Conservation (phyloP, 352 stramenopile genomes). For the Pythium periplocum region DNA sequence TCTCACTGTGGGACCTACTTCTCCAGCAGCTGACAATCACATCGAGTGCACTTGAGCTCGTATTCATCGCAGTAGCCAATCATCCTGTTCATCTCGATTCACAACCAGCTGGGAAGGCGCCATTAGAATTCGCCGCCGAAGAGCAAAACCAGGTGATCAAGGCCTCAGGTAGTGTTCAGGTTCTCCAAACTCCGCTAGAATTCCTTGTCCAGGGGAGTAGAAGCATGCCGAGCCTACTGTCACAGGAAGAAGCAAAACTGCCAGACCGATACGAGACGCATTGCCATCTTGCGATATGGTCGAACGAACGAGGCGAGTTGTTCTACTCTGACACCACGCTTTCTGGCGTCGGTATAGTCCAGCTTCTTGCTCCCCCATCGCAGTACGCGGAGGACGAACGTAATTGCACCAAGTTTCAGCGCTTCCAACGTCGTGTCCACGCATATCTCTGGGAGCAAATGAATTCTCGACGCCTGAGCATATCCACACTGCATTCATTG, state of each 20-base stretch:
- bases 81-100: too few relatives aligned
- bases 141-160: background rate
- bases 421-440: slow-evolving; percentile 2
- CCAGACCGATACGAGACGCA: background rate
- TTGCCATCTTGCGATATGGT: slow-evolving; percentile 2
- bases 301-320: slow-evolving; percentile 3
- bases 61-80: too few relatives aligned
- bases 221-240: background rate
- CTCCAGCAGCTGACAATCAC: too few relatives aligned
- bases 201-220: slow-evolving; percentile 8
- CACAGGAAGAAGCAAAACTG: background rate
- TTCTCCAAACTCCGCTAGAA: slow-evolving; percentile 4
- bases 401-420: background rate
- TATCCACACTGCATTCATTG: slow-evolving; percentile 1
- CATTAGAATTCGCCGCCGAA: background rate
- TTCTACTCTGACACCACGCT: slow-evolving; percentile 5
- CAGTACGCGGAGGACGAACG: background rate
- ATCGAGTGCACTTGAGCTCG: too few relatives aligned
- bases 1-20: too few relatives aligned
- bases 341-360: background rate
- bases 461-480: background rate
- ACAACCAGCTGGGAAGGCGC: too few relatives aligned
- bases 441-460: slow-evolving; percentile 10
- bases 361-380: background rate
- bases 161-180: background rate